These are phyloP conservation scores for Schwanniomyces sp. DNA, from an alignment of 805 yeast species.

Conservation along the genomic window DNA sequence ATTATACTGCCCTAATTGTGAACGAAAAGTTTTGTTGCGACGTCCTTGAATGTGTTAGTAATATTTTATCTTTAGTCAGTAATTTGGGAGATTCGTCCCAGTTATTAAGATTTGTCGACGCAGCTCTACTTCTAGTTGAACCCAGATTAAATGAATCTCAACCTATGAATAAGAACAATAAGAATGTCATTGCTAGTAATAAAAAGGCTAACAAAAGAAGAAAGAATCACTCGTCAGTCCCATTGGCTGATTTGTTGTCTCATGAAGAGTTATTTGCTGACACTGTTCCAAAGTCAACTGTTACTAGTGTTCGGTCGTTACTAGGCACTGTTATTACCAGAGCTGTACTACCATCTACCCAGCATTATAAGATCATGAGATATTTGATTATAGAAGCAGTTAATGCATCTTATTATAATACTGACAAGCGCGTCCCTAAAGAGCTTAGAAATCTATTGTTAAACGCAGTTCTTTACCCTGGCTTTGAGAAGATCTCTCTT, in stretches of 20 bases:
- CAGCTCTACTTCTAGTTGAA: slow-evolving; percentile 45
- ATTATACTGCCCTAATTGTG: slow-evolving; percentile 28
- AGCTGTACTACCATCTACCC: slow-evolving; percentile 58
- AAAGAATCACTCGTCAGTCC: slow-evolving; percentile 44
- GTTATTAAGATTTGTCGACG: slow-evolving; percentile 58
- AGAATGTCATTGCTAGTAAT: slow-evolving; percentile 2
- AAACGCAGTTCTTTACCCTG: slow-evolving; percentile 67
- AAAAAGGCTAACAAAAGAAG: slow-evolving; percentile 38
- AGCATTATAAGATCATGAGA: slow-evolving; percentile 55
- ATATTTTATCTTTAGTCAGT: slow-evolving; percentile 33
- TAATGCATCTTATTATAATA: slow-evolving; percentile 21
- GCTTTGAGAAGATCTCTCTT: slow-evolving; percentile 59
- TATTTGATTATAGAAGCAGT: slow-evolving; percentile 37
- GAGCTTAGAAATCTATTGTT: slow-evolving; percentile 44
- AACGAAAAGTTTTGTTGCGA: slow-evolving; percentile 44
- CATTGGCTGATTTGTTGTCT: slow-evolving; percentile 67
- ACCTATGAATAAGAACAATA: slow-evolving; percentile 7
- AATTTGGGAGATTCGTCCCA: slow-evolving; percentile 49
- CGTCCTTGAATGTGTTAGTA: slow-evolving; percentile 23
- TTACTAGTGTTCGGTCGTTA: slow-evolving; percentile 41
- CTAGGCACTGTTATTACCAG: slow-evolving; percentile 48
- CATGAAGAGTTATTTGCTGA: slow-evolving; percentile 57
- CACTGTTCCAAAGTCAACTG: slow-evolving; percentile 39
- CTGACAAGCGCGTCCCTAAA: slow-evolving; percentile 21
- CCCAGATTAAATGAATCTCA: slow-evolving; percentile 24